These are phyloP conservation scores for Colletotrichum sp. DNA, from an alignment of 2,329 filamentous ascomycete species.

Conservation along the genomic window DNA sequence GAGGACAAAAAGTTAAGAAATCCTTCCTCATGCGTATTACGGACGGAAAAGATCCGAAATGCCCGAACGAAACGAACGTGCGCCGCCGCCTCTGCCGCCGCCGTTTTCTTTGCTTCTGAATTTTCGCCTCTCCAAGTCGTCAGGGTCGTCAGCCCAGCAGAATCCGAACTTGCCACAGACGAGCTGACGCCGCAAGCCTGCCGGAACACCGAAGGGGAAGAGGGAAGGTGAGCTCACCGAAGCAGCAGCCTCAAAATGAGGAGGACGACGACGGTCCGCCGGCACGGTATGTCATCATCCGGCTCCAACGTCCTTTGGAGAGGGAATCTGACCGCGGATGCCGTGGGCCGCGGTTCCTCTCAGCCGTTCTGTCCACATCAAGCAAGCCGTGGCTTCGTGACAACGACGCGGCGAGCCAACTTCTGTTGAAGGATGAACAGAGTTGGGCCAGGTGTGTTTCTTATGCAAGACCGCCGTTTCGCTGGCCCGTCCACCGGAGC, in stretches of 20 bases:
- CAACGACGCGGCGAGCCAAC: not conserved
- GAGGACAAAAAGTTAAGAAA: not conserved
- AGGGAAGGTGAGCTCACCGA: not conserved
- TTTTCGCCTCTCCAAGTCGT: not conserved
- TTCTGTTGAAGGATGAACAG: not conserved
- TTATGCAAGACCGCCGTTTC: not conserved
- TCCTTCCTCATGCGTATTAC: not conserved
- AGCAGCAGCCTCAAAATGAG: not conserved
- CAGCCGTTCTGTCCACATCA: not conserved
- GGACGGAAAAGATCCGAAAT: not conserved
- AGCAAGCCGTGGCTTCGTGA: not conserved
- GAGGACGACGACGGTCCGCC: not conserved
- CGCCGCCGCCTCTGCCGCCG: not conserved
- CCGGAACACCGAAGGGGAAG: not conserved
- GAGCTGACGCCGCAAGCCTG: not conserved
- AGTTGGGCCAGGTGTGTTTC: not conserved
- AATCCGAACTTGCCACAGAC: not conserved
- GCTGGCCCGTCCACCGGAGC: not conserved
- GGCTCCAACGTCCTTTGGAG: not conserved
- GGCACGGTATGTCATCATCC: not conserved
- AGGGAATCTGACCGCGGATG: not conserved
- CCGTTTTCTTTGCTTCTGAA: not conserved
- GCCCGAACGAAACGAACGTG: not conserved
- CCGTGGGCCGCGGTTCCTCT: not conserved
- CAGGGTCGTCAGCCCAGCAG: not conserved